Evolutionary conservation across 2,329 filamentous ascomycete species (phyloP), one percentile per base, ranked within the genome.

Genomic region (Venturia nashicola): DNA sequence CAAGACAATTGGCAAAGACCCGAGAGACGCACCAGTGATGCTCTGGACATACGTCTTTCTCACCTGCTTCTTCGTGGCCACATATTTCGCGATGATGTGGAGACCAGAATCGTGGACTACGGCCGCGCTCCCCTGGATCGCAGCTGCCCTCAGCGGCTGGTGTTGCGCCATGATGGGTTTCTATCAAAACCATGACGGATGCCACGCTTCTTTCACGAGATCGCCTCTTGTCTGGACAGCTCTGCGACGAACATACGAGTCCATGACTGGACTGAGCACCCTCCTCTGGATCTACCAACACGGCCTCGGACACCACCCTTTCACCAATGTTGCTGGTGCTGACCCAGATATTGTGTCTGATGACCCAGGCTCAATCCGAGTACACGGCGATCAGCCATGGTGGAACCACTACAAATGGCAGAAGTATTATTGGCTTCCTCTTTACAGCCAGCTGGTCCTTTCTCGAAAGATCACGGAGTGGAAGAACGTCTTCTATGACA

Each of bases 371-470:
- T 27, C 39, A 0, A 40, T 63, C 8, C 61, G 61, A 42, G 61
- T 63, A 9, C 61, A 63, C 36, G 61, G 34, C 1, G 44, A 63
- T 20, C 61, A 63, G 61, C 61, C 61, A 32, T 63, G 61, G 61
- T 59, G 61, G 61, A 34, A 63, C 36, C 51, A 57, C 23, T 63
- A 63, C 51, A 46, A 46, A 14, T 59, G 46, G 46, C 61, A 63
- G 20, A 63, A 63, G 61, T 63, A 51, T 12, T 63, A 63, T 34
- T 63, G 61, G 61, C 48, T 63, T 16, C 61, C 61, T 32, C 40
- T 63, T 3, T 63, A 63, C 61, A 63, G 61, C 36, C 61, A 63
- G 18, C n/a, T 63, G 20, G 51, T 63, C 1, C 61, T 63, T 9
- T 63, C 61, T 16, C 44, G 61, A 32, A 63, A 63, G 36, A 59